Percentiles rank a stretch among this genome's conserved stretches.
Conservation (phyloP, 805 yeast genomes). For the Lachancea nothofagi region DNA sequence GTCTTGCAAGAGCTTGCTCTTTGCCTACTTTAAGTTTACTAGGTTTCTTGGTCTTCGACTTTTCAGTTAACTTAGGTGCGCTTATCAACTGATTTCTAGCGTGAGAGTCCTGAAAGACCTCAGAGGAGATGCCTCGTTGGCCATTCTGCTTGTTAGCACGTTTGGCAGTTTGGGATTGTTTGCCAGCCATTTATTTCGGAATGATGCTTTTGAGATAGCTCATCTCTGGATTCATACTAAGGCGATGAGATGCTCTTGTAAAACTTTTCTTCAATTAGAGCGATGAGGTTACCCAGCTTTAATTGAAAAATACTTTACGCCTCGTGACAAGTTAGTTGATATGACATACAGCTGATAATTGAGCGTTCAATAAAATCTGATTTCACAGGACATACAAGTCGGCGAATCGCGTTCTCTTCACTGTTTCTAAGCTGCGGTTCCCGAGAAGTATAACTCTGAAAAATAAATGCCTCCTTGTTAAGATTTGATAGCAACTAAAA, state of each 20-base stretch:
- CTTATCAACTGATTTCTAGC: conserved; percentile 60
- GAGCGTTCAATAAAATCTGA: no score
- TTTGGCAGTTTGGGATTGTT: conserved; percentile 56
- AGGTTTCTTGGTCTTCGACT: conserved; percentile 46
- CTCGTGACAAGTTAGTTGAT: not conserved
- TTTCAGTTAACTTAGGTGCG: conserved; percentile 53
- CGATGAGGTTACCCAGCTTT: conserved; percentile 3
- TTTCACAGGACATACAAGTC: no score
- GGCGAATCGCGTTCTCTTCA: no score
- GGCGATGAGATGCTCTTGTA: not conserved
- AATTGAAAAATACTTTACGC: not conserved
- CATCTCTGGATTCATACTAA: not conserved
- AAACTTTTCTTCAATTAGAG: conserved; percentile 2
- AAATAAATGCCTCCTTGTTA: no score
- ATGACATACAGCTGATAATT: no score
- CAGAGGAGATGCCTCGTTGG: conserved; percentile 55
- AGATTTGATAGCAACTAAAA: no score
- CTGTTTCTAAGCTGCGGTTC: no score
- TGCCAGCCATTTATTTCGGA: conserved; percentile 44
- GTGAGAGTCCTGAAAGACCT: conserved; percentile 57
- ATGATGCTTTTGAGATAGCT: not conserved
- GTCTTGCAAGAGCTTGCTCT: conserved; percentile 55
- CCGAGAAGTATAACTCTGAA: no score
- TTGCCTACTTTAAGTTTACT: conserved; percentile 54
- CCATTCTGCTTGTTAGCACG: conserved; percentile 48